Percentiles rank a stretch among this genome's conserved stretches.
phyloP scores from a whole-genome alignment of 2,329 filamentous ascomycete genomes.

The Chrysoporthe austroafricana region DNA sequence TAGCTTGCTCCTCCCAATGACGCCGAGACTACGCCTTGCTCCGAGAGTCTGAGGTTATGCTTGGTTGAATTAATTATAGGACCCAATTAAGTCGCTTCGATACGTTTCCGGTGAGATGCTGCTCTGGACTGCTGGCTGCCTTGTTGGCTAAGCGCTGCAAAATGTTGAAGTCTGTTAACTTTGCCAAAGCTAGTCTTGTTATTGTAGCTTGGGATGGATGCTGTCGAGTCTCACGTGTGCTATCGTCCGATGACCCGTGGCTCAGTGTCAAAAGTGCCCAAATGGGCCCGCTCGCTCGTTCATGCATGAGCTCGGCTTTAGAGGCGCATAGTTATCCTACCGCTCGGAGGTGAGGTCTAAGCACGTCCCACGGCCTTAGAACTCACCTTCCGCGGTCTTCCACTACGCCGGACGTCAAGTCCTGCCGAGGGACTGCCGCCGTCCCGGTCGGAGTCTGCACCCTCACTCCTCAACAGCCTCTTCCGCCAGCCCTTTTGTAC shows the following conservation, averaged over 20 bases:
- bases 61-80: background rate
- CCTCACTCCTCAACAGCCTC: background rate
- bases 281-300: background rate
- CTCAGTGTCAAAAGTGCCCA: too few relatives aligned
- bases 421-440: background rate
- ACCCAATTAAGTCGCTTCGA: background rate
- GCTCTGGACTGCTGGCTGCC: background rate
- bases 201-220: background rate
- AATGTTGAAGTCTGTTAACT: background rate
- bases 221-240: background rate
- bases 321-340: background rate
- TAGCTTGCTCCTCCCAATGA: background rate
- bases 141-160: background rate
- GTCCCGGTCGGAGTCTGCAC: background rate
- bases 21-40: background rate
- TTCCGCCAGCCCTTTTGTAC: conserved; percentile 11
- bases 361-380: conserved; percentile 6
- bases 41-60: background rate
- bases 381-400: conserved; percentile 22
- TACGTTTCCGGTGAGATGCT: background rate
- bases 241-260: background rate
- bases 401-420: conserved; percentile 23
- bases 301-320: background rate
- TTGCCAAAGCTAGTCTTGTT: background rate
- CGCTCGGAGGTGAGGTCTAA: background rate